Evolutionary conservation across 2,329 filamentous ascomycete genomes (phyloP).

Genomic region (Pyrenophora seminiperda): DNA sequence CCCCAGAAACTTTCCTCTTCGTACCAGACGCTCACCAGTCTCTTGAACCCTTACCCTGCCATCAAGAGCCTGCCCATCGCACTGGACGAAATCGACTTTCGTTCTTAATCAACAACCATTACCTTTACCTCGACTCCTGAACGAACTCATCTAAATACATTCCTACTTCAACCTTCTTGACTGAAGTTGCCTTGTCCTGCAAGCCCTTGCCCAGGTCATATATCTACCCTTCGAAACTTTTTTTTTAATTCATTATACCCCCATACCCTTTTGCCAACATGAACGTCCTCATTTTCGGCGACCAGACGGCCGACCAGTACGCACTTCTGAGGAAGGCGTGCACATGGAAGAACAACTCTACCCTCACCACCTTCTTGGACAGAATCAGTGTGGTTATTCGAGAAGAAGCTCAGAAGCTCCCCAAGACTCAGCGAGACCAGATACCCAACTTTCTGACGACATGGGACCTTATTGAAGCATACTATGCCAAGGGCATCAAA

Average conservation of each 20-base stretch:
- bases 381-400: slow-evolving; percentile 62
- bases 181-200: slow-evolving; percentile 8
- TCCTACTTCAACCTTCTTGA: neutral
- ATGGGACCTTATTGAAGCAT: slow-evolving; percentile 68
- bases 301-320: slow-evolving; percentile 72
- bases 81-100: slow-evolving; percentile 18
- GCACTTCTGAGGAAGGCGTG: slow-evolving; percentile 60
- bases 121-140: slow-evolving; percentile 14
- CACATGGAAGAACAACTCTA: slow-evolving; percentile 58
- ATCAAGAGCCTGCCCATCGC: slow-evolving; percentile 17
- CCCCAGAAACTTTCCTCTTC: slow-evolving; percentile 25
- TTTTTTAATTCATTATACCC: slow-evolving; percentile 34
- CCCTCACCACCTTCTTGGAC: slow-evolving; percentile 67
- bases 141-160: slow-evolving; percentile 5
- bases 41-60: slow-evolving; percentile 29
- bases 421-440: slow-evolving; percentile 60
- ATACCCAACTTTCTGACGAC: slow-evolving; percentile 68
- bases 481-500: slow-evolving; percentile 63
- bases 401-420: slow-evolving; percentile 64
- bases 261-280: slow-evolving; percentile 42
- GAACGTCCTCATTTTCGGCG: slow-evolving; percentile 68
- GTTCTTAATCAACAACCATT: slow-evolving; percentile 18
- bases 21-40: slow-evolving; percentile 32
- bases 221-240: slow-evolving; percentile 8
- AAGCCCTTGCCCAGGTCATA: slow-evolving; percentile 10